Conservation (phyloP, 78 protist species). For the Capsaspora owczarzaki region DNA sequence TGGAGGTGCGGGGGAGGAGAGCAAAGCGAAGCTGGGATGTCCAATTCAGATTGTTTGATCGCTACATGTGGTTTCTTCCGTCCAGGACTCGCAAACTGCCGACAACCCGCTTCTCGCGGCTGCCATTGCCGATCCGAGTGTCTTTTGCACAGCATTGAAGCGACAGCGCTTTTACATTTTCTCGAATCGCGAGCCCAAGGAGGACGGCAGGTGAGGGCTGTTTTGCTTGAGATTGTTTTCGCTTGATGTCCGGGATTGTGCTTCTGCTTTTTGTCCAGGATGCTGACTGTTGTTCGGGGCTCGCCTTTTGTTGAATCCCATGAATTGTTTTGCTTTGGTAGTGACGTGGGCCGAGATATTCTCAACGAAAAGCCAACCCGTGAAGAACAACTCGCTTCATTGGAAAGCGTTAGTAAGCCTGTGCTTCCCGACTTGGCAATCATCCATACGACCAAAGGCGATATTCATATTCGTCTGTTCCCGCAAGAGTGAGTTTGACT, state of each 20-base stretch:
- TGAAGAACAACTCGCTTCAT: slow-evolving; percentile 53
- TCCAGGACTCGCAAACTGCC: slow-evolving; percentile 10
- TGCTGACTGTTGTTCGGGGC: background rate
- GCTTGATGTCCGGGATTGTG: background rate
- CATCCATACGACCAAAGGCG: slow-evolving; percentile 83
- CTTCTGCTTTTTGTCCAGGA: background rate
- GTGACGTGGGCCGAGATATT: slow-evolving; percentile 74
- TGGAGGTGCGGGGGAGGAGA: no score
- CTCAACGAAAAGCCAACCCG: slow-evolving; percentile 87
- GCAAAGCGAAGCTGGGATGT: no score
- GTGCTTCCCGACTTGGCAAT: background rate
- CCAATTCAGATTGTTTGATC: no score
- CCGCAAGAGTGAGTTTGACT: slow-evolving; percentile 54
- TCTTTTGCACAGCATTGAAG: slow-evolving; percentile 63
- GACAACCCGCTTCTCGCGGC: slow-evolving; percentile 32
- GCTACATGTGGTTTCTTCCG: no score
- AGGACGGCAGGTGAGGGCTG: slow-evolving; percentile 29
- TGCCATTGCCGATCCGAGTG: slow-evolving; percentile 66
- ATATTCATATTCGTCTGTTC: slow-evolving; percentile 68
- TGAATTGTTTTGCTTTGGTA: background rate
- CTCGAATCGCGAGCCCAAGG: slow-evolving; percentile 70
- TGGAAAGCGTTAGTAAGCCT: background rate
- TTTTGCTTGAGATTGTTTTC: background rate
- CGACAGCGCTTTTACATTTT: slow-evolving; percentile 80
- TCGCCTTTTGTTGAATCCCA: background rate